A percentile compares a stretch with the other conserved stretches of the same genome.
Evolutionary conservation across 345 rosid species (phyloP).

Genomic region (Arabidopsis suecica): DNA sequence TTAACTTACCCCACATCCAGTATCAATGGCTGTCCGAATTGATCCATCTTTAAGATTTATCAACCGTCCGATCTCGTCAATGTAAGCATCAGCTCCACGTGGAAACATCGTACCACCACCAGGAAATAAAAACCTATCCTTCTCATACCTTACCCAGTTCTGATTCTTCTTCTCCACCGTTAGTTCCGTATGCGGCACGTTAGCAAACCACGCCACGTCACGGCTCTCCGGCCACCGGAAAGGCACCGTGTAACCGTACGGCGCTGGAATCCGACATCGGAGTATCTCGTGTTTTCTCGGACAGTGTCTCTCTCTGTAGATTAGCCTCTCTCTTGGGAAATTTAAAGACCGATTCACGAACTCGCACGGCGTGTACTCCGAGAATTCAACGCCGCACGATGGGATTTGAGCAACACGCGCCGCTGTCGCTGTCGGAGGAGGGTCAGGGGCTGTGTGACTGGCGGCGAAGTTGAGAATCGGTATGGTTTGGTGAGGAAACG

Average conservation of each 20-base stretch:
- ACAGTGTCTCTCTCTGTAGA: conserved; percentile 82
- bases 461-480: conserved; percentile 58
- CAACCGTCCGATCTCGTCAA: conserved; percentile 69
- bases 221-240: conserved; percentile 90
- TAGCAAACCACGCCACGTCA: conserved; percentile 76
- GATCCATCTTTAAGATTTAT: conserved; percentile 80
- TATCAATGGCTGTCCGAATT: conserved; percentile 88
- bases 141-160: conserved; percentile 74
- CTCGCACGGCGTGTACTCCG: conserved; percentile 87
- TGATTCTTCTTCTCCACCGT: conserved; percentile 83
- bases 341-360: conserved; percentile 60
- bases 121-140: conserved; percentile 73
- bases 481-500: conserved; percentile 19
- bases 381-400: conserved; percentile 53
- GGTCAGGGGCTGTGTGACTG: conserved; percentile 60
- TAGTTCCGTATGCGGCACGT: conserved; percentile 85
- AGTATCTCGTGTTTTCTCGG: conserved; percentile 19
- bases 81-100: conserved; percentile 75
- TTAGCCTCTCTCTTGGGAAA: conserved; percentile 58
- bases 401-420: conserved; percentile 60
- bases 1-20: conserved; percentile 93
- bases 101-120: conserved; percentile 98
- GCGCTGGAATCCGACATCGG: conserved; percentile 76
- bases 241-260: conserved; percentile 68
- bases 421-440: conserved; percentile 36